Base-by-base conservation (phyloP, 2,329 filamentous ascomycete species). In the Parastagonospora avenae region DNA sequence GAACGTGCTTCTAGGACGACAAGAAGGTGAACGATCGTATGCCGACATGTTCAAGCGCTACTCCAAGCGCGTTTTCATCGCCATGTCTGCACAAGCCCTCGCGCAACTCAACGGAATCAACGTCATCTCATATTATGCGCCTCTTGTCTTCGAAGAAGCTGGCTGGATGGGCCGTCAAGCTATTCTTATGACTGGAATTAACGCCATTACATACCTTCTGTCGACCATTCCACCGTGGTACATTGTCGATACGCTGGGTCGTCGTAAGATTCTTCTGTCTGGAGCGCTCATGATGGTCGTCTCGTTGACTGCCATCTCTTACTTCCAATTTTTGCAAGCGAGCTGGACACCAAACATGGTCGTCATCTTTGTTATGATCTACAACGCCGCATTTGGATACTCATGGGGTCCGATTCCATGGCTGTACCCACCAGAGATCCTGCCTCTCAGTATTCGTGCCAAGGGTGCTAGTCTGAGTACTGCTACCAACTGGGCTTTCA, bases 41-140 rank as follows among this genome's bases (percentile, higher is more conserved):
- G 64, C 75, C 33, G 94, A 97, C 56, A 99, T 99, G 94, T 99
- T 97, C 81, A 88, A 84, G 67, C 86, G 91, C 56, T 97, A 97
- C 79, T 85, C 83, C 70, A 94, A 89, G 66, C 91, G 94, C 46
- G 93, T 97, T 59, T 91, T 97, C 69, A 97, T 97, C 72, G 94
- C 94, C 76, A 97, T 97, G 94, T 97, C 93, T 30, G 94, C 94
- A 4, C 94, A 97, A 75, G 92, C 88, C 5, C 85, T 99, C 59
- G 94, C 94, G 27, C 94, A 99, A 76, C 85, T 99, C 46, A 97
- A 97, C 77, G 94, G 94, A 60, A 99, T 99, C 79, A 99, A 99
- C 76, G 94, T 99, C 71, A 99, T 99, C 58, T 97, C 93, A 1
- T 99, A 97, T 80, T 99, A 99, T 71, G 94, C 94, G 1, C 94